Base-by-base conservation (phyloP, 352 stramenopile species). In the Nothophytophthora sp. region DNA sequence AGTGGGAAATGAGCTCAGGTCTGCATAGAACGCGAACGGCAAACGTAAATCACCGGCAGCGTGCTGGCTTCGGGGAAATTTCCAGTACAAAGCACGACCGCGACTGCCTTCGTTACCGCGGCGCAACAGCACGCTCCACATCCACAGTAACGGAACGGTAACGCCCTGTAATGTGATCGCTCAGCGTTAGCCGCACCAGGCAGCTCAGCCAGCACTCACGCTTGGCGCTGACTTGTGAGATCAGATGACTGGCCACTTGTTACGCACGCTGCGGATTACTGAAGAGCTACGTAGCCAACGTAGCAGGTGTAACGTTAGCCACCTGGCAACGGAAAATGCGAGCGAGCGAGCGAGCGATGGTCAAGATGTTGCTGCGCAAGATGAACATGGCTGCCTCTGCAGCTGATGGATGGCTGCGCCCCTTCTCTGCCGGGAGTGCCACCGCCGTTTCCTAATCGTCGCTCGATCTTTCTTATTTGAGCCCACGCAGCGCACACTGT, bases 361-460 rank as follows among this genome's bases (percentile, higher is more conserved):
- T 19, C 34, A 40, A 40, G n/a, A 23, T 23, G 34, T 40, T 40
- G 24, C 30, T n/a, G 19, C 30, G 24, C 35, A 19, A 19, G 19
- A 33, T 50, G 32, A 42, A 54, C 42, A 33, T n/a, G 27, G n/a
- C 48, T 40, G 48, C 39, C 12, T 22, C 15, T 39, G 4, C 44
- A 45, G 40, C 55, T 60, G 55, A 49, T 65, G 56, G 38, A 53
- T 45, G 29, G 29, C 5, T 12, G 9, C 32, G 23, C 30, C 35
- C 34, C 35, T 54, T 65, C 46, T 65, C 49, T 56, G 35, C 27
- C 36, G 38, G 55, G 36, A n/a, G n/a, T n/a, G n/a, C n/a, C n/a
- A n/a, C n/a, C n/a, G n/a, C 20, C 49, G 61, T 64, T 69, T 65
- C 65, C 50, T 55, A 65, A 58, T 69, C 49, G 54, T 61, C 35